Conservation (phyloP, 768 basidiomycete species). For the Udeniomyces megalosporus region DNA sequence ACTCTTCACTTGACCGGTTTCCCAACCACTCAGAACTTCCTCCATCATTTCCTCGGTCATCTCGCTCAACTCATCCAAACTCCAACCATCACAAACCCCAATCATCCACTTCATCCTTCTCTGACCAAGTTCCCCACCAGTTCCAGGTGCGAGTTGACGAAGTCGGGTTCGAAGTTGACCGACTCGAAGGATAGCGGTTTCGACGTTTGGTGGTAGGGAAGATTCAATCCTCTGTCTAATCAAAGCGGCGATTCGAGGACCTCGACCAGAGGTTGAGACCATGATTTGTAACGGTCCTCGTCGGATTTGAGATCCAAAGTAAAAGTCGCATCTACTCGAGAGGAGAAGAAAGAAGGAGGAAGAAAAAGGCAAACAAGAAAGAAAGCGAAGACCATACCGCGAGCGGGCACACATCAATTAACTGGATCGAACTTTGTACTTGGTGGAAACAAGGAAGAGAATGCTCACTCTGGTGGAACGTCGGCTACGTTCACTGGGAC, state of each 20-base stretch:
- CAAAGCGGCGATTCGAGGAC: constrained; percentile 76
- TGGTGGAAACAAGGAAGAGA: no score
- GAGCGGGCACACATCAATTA: no score
- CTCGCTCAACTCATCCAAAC: constrained; percentile 56
- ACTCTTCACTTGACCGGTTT: no score
- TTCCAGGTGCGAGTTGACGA: constrained; percentile 63
- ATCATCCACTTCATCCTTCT: constrained; percentile 88
- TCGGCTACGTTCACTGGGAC: constrained; percentile 95
- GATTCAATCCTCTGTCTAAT: constrained; percentile 53
- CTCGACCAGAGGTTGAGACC: constrained; percentile 87
- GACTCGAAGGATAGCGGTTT: constrained; percentile 60
- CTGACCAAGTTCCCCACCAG: constrained; percentile 59
- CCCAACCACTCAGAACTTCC: constrained; percentile 49
- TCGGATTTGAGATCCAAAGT: constrained; percentile 87
- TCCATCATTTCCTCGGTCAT: constrained; percentile 52
- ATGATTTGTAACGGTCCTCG: constrained; percentile 84
- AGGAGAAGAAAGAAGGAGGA: background rate
- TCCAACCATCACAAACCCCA: constrained; percentile 68
- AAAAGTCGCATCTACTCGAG: constrained; percentile 77
- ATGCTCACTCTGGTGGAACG: constrained; percentile 43
- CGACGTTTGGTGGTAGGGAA: constrained; percentile 53
- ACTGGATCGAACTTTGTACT: no score
- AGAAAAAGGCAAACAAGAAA: background rate
- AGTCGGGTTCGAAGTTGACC: constrained; percentile 56
- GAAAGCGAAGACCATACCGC: background rate